These are phyloP conservation scores for Phytopythium cucurbitacearum DNA, from an alignment of 352 stramenopile genomes.

Conservation along the genomic window DNA sequence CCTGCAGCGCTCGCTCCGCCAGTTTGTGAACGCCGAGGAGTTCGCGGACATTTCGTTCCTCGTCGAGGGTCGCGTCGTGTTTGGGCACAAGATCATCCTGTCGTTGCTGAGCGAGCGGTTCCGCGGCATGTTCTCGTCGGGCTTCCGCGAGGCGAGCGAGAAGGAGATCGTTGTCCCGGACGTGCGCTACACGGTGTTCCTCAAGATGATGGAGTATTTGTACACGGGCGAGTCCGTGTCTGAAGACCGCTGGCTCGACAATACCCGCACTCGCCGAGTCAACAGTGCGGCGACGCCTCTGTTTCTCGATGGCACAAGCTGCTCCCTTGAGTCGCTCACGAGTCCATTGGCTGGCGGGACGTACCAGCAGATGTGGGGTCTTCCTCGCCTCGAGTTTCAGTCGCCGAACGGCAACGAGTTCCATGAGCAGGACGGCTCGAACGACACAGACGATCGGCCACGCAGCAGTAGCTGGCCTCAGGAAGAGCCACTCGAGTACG, in stretches of 20 bases:
- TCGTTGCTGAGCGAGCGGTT: conserved; percentile 92
- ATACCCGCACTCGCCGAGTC: neutral
- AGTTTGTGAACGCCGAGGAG: conserved; percentile 91
- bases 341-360: neutral
- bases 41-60: conserved; percentile 96
- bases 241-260: conserved; percentile 6
- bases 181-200: conserved; percentile 88
- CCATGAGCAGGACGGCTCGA: conserved; percentile 6
- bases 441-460: conserved; percentile 4
- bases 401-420: conserved; percentile 33
- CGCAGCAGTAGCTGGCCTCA: conserved; percentile 5
- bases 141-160: conserved; percentile 86
- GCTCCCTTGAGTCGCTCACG: neutral
- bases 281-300: neutral
- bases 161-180: conserved; percentile 88
- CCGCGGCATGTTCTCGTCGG: conserved; percentile 92
- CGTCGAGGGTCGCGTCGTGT: conserved; percentile 91
- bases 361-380: conserved; percentile 6
- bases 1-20: conserved; percentile 70
- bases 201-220: conserved; percentile 93
- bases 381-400: conserved; percentile 22
- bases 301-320: neutral
- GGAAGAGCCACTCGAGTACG: conserved; percentile 4
- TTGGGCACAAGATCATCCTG: conserved; percentile 93
- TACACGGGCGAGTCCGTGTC: conserved; percentile 79